Evolutionary conservation across 257 asterid genomes (phyloP).

Genomic region (Eustoma russellianum): DNA sequence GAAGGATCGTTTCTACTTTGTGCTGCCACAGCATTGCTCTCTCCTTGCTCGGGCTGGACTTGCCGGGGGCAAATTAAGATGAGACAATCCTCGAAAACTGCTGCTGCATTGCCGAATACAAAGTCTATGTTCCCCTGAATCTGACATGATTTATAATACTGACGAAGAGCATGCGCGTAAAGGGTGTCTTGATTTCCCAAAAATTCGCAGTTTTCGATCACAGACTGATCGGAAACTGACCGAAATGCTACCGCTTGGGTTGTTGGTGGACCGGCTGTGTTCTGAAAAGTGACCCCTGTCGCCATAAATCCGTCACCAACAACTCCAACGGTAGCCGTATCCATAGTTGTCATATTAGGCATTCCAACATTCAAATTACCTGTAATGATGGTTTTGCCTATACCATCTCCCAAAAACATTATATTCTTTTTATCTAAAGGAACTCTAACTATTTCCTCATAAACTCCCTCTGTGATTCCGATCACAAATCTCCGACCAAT

Average conservation of each 20-base stretch:
- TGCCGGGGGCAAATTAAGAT: conserved; percentile 34
- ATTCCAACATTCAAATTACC: conserved; percentile 48
- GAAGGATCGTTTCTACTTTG: conserved; percentile 45
- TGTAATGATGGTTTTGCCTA: conserved; percentile 60
- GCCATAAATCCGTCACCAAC: conserved; percentile 60
- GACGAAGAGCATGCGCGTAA: conserved; percentile 45
- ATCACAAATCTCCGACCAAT: conserved; percentile 40
- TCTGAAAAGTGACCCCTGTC: conserved; percentile 27
- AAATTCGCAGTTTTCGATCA: conserved; percentile 41
- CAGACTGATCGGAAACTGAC: conserved; percentile 35
- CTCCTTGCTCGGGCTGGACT: conserved; percentile 32
- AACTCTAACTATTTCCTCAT: conserved; percentile 58
- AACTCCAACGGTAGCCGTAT: conserved; percentile 64
- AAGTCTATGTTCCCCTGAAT: conserved; percentile 46
- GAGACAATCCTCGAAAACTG: conserved; percentile 33
- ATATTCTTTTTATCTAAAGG: conserved; percentile 51
- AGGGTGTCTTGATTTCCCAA: conserved; percentile 51
- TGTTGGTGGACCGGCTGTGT: conserved; percentile 37
- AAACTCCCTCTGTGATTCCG: conserved; percentile 42
- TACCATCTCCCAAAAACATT: conserved; percentile 61
- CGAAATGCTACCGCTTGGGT: conserved; percentile 58
- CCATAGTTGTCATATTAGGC: conserved; percentile 37
- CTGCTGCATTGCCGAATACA: conserved; percentile 49
- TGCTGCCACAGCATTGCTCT: conserved; percentile 41
- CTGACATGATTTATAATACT: conserved; percentile 42